These are phyloP conservation scores for Beauveria bassiana DNA, from an alignment of 2,329 filamentous ascomycete genomes.

Conservation along the genomic window DNA sequence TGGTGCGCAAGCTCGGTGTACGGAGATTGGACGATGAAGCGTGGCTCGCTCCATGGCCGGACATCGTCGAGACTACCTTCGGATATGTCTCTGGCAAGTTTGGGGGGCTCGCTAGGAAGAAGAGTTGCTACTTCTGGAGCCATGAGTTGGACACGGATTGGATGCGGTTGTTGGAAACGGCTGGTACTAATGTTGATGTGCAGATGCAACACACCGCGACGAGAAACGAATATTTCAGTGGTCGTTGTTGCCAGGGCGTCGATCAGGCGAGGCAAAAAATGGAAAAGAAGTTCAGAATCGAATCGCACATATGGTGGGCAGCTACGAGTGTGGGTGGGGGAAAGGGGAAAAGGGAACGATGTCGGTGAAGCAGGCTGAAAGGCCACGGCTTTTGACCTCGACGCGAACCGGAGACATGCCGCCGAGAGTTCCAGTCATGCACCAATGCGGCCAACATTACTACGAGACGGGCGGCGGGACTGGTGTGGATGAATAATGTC, in stretches of 20 bases:
- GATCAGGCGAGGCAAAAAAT: not conserved
- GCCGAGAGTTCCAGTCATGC: conserved; percentile 3
- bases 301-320: not conserved
- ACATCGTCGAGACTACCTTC: conserved; percentile 17
- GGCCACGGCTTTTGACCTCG: not conserved
- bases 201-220: not conserved
- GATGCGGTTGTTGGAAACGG: not conserved
- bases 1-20: conserved; percentile 66
- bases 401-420: not conserved
- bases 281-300: not conserved
- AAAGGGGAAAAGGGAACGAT: not conserved
- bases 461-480: conserved; percentile 7
- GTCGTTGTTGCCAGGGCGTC: not conserved
- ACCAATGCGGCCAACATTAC: not conserved
- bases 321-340: not conserved
- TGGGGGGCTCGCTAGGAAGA: conserved; percentile 16
- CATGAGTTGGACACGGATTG: not conserved
- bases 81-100: conserved; percentile 19
- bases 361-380: not conserved
- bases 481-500: conserved; percentile 4
- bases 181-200: not conserved
- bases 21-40: conserved; percentile 59
- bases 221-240: not conserved
- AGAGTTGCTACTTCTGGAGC: conserved; percentile 8
- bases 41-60: conserved; percentile 17